These are phyloP conservation scores for Zygosaccharomyces sapae DNA, from an alignment of 1,139 yeast genomes.

Conservation along the genomic window DNA sequence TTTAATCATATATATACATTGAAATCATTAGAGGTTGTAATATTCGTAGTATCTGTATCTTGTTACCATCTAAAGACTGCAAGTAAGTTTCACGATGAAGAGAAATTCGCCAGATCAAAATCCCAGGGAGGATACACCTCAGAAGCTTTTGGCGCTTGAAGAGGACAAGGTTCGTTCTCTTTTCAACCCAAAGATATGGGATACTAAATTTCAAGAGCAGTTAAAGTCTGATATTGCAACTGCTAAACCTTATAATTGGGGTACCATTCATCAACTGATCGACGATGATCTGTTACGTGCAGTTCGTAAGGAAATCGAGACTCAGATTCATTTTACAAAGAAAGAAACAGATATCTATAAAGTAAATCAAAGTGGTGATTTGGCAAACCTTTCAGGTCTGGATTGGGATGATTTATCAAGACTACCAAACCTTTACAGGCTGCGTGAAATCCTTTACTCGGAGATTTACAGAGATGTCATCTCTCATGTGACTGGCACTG, in stretches of 20 bases:
- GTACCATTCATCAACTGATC: slow-evolving; percentile 67
- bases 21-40: neutral
- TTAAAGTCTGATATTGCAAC: slow-evolving; percentile 43
- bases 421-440: slow-evolving; percentile 66
- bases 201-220: slow-evolving; percentile 40
- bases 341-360: slow-evolving; percentile 97
- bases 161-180: slow-evolving; percentile 42
- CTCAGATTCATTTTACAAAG: slow-evolving; percentile 81
- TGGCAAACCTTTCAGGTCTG: slow-evolving; percentile 86
- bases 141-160: slow-evolving; percentile 29
- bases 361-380: slow-evolving; percentile 91
- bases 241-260: slow-evolving; percentile 85
- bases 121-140: slow-evolving; percentile 5
- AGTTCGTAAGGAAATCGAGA: slow-evolving; percentile 79
- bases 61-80: neutral
- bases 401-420: slow-evolving; percentile 69
- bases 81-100: neutral
- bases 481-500: slow-evolving; percentile 79
- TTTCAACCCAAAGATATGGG: slow-evolving; percentile 57
- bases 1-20: neutral
- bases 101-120: neutral
- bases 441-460: slow-evolving; percentile 84
- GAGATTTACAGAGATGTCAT: slow-evolving; percentile 76
- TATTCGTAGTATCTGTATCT: neutral
- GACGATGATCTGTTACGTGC: slow-evolving; percentile 71